These are phyloP conservation scores for Camellia sinensis DNA, from an alignment of 148 eudicot genomes.

Conservation along the genomic window DNA sequence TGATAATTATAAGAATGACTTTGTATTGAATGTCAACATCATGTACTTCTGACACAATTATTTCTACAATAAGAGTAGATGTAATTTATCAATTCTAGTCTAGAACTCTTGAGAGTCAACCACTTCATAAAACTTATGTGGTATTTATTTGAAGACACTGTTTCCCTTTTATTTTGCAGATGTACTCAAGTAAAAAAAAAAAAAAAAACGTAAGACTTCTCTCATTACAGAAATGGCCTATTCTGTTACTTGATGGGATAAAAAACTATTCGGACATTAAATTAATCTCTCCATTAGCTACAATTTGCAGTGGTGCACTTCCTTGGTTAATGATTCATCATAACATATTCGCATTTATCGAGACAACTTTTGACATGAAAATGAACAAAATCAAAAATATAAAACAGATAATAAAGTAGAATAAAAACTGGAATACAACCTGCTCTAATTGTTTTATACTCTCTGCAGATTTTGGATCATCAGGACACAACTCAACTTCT, in stretches of 20 bases:
- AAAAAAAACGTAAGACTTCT: not conserved
- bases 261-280: not conserved
- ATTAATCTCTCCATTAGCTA: not conserved
- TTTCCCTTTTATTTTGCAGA: not conserved
- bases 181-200: not conserved
- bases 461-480: slow-evolving; percentile 73
- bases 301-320: not conserved
- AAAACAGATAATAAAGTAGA: not conserved
- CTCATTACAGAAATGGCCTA: not conserved
- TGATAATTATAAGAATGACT: too few species aligned
- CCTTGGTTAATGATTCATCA: not conserved
- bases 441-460: slow-evolving; percentile 83
- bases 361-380: slow-evolving; percentile 2
- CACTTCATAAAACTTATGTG: not conserved
- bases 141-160: not conserved
- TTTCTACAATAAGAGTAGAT: not conserved
- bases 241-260: not conserved
- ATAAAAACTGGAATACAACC: slow-evolving; percentile 35
- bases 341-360: not conserved
- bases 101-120: not conserved
- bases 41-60: not conserved
- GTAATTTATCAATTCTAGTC: not conserved
- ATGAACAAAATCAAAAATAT: not conserved
- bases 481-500: slow-evolving; percentile 79
- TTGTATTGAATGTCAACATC: not conserved